These are phyloP conservation scores for Colletotrichum truncatum DNA, from an alignment of 2,329 filamentous ascomycete genomes.

Conservation along the genomic window DNA sequence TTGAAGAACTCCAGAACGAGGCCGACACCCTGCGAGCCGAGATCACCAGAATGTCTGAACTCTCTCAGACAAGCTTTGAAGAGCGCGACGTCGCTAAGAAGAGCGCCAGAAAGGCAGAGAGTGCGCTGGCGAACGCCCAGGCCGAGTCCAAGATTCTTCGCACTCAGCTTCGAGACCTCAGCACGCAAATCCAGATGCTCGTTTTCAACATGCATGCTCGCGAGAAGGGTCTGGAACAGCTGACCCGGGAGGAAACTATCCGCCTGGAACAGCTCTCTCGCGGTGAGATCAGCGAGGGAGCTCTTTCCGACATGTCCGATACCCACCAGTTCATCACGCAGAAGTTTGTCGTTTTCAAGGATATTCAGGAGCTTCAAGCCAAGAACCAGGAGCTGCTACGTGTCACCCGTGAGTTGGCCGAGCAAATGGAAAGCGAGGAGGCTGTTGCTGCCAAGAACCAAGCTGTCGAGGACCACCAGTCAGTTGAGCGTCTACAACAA, in stretches of 20 bases:
- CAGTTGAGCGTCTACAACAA: conserved; percentile 77
- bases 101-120: conserved; percentile 80
- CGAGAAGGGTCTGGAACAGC: conserved; percentile 79
- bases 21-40: conserved; percentile 83
- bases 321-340: conserved; percentile 91
- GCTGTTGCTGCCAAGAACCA: conserved; percentile 73
- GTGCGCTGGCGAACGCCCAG: conserved; percentile 70
- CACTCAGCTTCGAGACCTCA: conserved; percentile 88
- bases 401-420: conserved; percentile 84
- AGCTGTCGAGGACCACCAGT: conserved; percentile 71
- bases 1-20: conserved; percentile 85
- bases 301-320: conserved; percentile 78
- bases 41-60: conserved; percentile 83
- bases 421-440: conserved; percentile 91
- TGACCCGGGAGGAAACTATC: conserved; percentile 76
- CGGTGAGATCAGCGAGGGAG: conserved; percentile 77
- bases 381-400: conserved; percentile 88
- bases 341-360: conserved; percentile 88
- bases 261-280: conserved; percentile 82
- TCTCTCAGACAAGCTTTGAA: conserved; percentile 83
- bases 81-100: conserved; percentile 84
- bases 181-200: conserved; percentile 89
- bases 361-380: conserved; percentile 83
- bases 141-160: conserved; percentile 82
- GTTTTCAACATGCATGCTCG: conserved; percentile 86